Evolutionary conservation across 495 filamentous ascomycete species (phyloP).

Genomic region (Penicillium herquei): DNA sequence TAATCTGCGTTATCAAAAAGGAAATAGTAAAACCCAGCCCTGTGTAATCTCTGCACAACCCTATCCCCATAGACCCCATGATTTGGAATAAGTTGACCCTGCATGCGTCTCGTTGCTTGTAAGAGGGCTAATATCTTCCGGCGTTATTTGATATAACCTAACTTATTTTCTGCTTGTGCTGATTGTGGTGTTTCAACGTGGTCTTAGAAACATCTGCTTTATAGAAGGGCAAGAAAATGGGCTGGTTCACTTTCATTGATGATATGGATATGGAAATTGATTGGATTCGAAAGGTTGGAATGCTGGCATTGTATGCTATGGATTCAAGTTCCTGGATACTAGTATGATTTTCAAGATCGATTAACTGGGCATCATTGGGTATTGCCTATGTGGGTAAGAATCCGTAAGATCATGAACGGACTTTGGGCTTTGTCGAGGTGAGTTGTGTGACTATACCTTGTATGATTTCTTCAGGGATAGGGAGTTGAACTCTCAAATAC

Average conservation of each 20-base stretch:
- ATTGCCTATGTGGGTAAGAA: background rate
- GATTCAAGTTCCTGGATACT: too few species aligned
- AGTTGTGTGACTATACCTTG: background rate
- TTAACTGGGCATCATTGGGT: background rate
- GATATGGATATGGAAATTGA: too few species aligned
- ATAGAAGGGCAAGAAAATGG: too few species aligned
- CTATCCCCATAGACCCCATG: background rate
- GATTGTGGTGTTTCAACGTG: too few species aligned
- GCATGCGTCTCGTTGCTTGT: background rate
- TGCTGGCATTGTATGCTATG: too few species aligned
- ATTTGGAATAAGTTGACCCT: slow-evolving; percentile 8
- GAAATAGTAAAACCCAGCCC: background rate
- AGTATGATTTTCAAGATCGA: too few species aligned
- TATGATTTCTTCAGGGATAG: background rate
- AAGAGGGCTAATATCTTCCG: background rate
- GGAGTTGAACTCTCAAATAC: background rate
- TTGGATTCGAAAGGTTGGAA: too few species aligned
- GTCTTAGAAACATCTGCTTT: too few species aligned
- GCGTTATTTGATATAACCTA: background rate
- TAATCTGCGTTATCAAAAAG: background rate
- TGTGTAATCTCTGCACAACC: slow-evolving; percentile 16
- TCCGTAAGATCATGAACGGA: too few species aligned
- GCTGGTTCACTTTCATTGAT: too few species aligned
- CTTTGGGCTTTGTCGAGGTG: background rate
- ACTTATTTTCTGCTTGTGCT: background rate